Base-by-base conservation (phyloP, 2,329 filamentous ascomycete genomes). In the Zymoseptoria brevis region DNA sequence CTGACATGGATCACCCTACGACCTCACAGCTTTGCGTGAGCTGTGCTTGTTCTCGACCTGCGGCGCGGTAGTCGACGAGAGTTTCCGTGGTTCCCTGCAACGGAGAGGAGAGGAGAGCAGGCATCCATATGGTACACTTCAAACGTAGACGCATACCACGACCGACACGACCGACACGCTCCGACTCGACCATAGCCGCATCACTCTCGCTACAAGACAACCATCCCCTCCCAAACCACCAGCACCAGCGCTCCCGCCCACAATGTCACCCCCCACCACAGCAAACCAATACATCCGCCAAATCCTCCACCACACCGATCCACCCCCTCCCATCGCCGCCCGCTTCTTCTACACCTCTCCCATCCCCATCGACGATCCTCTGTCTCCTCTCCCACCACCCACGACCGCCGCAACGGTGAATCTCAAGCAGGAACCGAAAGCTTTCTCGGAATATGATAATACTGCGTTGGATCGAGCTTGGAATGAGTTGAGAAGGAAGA, bases 251-350 rank as follows among this genome's bases (percentile, higher is more conserved):
- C 21, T 22, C 21, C 21, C 21, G 21, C 21, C 21, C 21, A 22
- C 13, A 16, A 45, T 45, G 35, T 3, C 35, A 7, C 11, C 35
- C 16, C 16, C 7, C 54, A 22, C 35, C 30, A 56, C 62, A 30
- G 69, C 75, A 41, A 77, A 76, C 62, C 73, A 74, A 61, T 79
- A 78, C 67, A 75, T 77, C 53, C 73, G 77, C 54, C 73, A 78
- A 62, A 71, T 78, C 22, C 69, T 78, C 24, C 76, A 78, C 62
- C 66, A 71, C 29, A 60, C 65, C 54, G 69, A 73, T 35, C 61
- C 71, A 13, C 73, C 73, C 29, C 73, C 73, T 8, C 66, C 72
- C 1, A 63, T 73, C 21, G 57, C 66, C 21, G 71, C 70, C 26
- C 67, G 73, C 41, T 75, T 73, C 66, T 75, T 75, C 68, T 74